Evolutionary conservation across 2,329 filamentous ascomycete species (phyloP).

Genomic region (Colletotrichum coccodes): DNA sequence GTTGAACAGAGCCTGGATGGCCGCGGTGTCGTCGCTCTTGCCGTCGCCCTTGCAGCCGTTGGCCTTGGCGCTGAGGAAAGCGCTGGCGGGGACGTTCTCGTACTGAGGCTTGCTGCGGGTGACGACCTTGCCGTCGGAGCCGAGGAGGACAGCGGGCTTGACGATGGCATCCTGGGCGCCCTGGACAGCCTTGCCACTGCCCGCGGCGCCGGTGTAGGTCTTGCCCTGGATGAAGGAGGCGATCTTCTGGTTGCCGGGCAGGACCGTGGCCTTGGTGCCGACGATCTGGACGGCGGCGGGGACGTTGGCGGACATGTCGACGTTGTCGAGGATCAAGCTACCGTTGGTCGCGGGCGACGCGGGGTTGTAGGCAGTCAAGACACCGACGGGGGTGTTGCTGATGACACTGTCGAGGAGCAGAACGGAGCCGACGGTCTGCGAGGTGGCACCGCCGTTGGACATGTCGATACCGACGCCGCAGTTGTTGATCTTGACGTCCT

Average conservation of each 20-base stretch:
- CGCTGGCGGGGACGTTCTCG: slow-evolving; percentile 69
- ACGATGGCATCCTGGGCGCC: slow-evolving; percentile 61
- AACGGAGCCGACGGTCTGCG: slow-evolving; percentile 86
- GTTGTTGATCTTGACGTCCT: slow-evolving; percentile 78
- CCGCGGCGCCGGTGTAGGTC: slow-evolving; percentile 65
- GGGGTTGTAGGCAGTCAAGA: slow-evolving; percentile 78
- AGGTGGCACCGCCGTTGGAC: slow-evolving; percentile 68
- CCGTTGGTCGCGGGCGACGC: slow-evolving; percentile 76
- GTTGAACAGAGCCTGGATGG: slow-evolving; percentile 83
- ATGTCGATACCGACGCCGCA: slow-evolving; percentile 84
- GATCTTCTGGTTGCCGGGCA: slow-evolving; percentile 77
- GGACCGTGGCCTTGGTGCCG: slow-evolving; percentile 66
- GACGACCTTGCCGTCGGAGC: slow-evolving; percentile 74
- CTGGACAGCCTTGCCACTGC: slow-evolving; percentile 66
- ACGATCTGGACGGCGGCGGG: slow-evolving; percentile 72
- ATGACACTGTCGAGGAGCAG: slow-evolving; percentile 85
- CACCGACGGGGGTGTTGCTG: slow-evolving; percentile 78
- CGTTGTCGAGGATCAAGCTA: slow-evolving; percentile 87
- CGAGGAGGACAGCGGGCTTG: slow-evolving; percentile 76
- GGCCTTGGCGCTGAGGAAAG: slow-evolving; percentile 85
- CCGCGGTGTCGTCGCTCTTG: slow-evolving; percentile 84
- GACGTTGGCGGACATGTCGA: slow-evolving; percentile 79
- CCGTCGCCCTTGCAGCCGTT: slow-evolving; percentile 90
- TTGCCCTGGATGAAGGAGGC: slow-evolving; percentile 83
- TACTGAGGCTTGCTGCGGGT: slow-evolving; percentile 93